A percentile compares a stretch with the other conserved stretches of the same genome.
phyloP scores from a whole-genome alignment of 2,329 filamentous ascomycete genomes.

The Hypocreales sp. region DNA sequence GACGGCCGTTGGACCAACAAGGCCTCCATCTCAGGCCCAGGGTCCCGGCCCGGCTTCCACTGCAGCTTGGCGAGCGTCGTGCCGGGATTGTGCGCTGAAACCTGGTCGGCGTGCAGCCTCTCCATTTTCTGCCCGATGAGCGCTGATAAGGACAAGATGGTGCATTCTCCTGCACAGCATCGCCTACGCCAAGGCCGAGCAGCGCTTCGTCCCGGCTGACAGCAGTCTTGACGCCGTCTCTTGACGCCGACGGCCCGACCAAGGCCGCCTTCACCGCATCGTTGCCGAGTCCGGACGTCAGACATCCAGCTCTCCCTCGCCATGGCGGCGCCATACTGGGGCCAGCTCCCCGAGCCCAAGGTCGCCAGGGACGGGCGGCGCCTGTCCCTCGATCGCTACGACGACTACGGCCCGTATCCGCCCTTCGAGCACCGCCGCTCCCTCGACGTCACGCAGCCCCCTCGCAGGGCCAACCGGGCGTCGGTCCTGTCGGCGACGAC shows the following conservation, averaged over 20 bases:
- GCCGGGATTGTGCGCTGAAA: too few species aligned
- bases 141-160: too few species aligned
- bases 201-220: not conserved
- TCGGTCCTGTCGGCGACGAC: constrained; percentile 29
- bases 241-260: not conserved
- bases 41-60: not conserved
- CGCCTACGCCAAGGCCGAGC: too few species aligned
- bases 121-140: too few species aligned
- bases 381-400: constrained; percentile 3
- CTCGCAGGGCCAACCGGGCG: constrained; percentile 30
- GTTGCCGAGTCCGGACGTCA: not conserved
- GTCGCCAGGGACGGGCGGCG: constrained; percentile 21
- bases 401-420: constrained; percentile 14
- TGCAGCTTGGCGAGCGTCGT: too few species aligned
- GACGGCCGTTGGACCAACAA: not conserved
- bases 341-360: constrained; percentile 36
- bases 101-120: too few species aligned
- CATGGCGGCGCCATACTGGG: constrained; percentile 37
- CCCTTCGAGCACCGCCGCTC: constrained; percentile 16
- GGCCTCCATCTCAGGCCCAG: not conserved
- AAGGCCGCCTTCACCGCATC: not conserved
- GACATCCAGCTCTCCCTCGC: not conserved
- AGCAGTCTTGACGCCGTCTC: not conserved
- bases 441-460: constrained; percentile 18
- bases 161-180: too few species aligned